phyloP scores from a whole-genome alignment of 805 yeast genomes.

The Kurtzmaniella fragi region DNA sequence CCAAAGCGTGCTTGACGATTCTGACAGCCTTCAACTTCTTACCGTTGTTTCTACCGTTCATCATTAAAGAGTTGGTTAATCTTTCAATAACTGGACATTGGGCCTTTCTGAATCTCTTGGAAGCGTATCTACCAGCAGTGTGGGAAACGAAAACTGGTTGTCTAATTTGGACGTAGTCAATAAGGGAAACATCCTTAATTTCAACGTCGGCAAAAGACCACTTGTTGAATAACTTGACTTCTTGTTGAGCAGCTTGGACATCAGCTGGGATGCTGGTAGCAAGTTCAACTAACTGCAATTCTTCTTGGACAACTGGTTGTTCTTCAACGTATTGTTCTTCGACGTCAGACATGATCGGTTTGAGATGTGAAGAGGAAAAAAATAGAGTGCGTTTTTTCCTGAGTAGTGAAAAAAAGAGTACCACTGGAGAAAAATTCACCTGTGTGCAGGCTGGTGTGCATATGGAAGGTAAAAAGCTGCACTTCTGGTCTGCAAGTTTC shows the following conservation, averaged over 20 bases:
- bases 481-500: not conserved
- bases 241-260: slow-evolving; percentile 91
- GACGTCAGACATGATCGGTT: slow-evolving; percentile 72
- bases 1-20: slow-evolving; percentile 98
- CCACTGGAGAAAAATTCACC: not conserved
- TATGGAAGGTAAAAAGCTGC: not conserved
- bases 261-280: slow-evolving; percentile 97
- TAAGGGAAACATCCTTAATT: slow-evolving; percentile 95
- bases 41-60: slow-evolving; percentile 99
- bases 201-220: slow-evolving; percentile 98
- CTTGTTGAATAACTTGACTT: slow-evolving; percentile 98
- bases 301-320: slow-evolving; percentile 81
- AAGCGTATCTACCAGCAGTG: slow-evolving; percentile 99
- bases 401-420: too few species aligned
- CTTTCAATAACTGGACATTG: slow-evolving; percentile 99
- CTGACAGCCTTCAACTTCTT: slow-evolving; percentile 99
- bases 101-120: slow-evolving; percentile 99
- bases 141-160: slow-evolving; percentile 97
- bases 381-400: not conserved
- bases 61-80: slow-evolving; percentile 99
- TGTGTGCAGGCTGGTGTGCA: not conserved
- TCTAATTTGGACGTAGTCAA: slow-evolving; percentile 97
- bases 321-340: slow-evolving; percentile 56
- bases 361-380: slow-evolving; percentile 2
- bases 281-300: slow-evolving; percentile 73